phyloP scores from a whole-genome alignment of 2,329 filamentous ascomycete genomes.

The Cordyceps cateniannulata region DNA sequence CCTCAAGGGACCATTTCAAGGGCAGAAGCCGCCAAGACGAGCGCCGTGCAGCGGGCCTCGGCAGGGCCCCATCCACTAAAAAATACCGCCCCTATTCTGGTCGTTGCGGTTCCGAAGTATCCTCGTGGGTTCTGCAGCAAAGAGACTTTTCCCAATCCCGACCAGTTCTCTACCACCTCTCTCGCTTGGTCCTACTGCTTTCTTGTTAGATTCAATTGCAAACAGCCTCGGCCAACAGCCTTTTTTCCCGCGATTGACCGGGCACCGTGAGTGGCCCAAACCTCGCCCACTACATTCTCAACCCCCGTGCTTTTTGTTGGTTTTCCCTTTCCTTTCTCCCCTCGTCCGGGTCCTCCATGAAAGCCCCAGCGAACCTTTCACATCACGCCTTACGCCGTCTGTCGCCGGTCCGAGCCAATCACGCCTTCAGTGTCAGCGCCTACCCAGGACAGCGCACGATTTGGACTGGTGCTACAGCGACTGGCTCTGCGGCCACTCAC shows the following conservation, averaged over 20 bases:
- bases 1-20: background rate
- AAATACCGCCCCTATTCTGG: conserved; percentile 1
- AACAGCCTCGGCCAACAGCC: background rate
- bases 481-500: conserved; percentile 6
- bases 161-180: background rate
- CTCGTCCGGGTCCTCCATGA: background rate
- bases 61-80: background rate
- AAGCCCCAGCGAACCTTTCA: background rate
- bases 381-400: conserved; percentile 8
- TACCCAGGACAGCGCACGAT: background rate
- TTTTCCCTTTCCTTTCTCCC: background rate
- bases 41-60: background rate
- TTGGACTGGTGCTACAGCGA: conserved; percentile 3
- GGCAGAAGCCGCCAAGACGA: background rate
- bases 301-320: background rate
- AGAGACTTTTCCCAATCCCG: background rate
- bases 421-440: conserved; percentile 1
- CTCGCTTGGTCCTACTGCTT: background rate
- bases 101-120: background rate
- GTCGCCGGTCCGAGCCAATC: background rate
- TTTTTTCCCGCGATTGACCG: conserved; percentile 1
- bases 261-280: background rate
- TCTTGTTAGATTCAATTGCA: background rate
- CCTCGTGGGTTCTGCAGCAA: background rate
- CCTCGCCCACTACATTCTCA: background rate